A percentile compares a stretch with the other conserved stretches of the same genome.
phyloP scores from a whole-genome alignment of 257 asterid species.

The Phtheirospermum japonicum region DNA sequence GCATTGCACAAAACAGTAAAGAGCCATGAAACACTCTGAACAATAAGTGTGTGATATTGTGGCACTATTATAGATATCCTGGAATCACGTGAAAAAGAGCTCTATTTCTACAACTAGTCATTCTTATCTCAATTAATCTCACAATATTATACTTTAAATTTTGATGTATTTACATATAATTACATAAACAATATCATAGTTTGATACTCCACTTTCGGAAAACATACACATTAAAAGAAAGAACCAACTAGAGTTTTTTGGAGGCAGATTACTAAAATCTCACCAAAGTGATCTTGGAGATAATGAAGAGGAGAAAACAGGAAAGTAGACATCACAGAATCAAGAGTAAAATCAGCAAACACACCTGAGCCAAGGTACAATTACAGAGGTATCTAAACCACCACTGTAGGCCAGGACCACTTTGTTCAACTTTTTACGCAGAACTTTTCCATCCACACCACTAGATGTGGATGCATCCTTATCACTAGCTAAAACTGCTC shows the following conservation, averaged over 20 bases:
- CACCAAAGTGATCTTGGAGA: background rate
- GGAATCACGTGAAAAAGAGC: conserved; percentile 16
- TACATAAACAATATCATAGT: background rate
- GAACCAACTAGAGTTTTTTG: background rate
- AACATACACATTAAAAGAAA: background rate
- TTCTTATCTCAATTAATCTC: background rate
- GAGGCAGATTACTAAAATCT: background rate
- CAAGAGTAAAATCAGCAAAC: conserved; percentile 2
- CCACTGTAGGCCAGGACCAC: conserved; percentile 97
- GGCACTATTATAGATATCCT: background rate
- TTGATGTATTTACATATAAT: background rate
- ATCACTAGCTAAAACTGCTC: conserved; percentile 61
- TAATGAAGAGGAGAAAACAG: background rate
- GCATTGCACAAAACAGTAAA: conserved; percentile 31
- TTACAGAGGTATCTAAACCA: conserved; percentile 95
- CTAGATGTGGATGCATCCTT: conserved; percentile 46
- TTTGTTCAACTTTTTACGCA: conserved; percentile 70
- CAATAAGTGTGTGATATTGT: background rate
- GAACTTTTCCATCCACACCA: conserved; percentile 39
- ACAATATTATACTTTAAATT: too few species aligned
- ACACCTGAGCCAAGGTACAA: conserved; percentile 98
- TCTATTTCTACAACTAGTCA: background rate
- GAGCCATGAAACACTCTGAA: conserved; percentile 11
- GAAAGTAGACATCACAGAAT: background rate
- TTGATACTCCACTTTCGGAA: background rate